phyloP scores from a whole-genome alignment of 2,329 filamentous ascomycete species.

The Capronia epimyces region DNA sequence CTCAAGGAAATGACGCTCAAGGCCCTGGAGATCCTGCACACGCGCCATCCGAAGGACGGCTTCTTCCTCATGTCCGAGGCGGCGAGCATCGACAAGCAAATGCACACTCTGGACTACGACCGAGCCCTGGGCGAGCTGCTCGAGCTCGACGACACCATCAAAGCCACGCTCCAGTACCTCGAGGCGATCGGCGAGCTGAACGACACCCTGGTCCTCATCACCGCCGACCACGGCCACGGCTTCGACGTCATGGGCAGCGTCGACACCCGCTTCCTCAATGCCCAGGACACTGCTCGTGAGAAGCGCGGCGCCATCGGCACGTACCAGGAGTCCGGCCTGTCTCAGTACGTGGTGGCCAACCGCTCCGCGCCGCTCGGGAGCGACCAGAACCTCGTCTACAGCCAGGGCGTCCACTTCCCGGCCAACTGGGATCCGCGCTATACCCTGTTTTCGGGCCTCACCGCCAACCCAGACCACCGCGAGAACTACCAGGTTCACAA shows the following conservation, averaged over 20 bases:
- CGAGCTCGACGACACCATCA: conserved; percentile 77
- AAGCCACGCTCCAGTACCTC: conserved; percentile 67
- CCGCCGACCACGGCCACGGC: conserved; percentile 83
- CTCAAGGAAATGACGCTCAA: conserved; percentile 88
- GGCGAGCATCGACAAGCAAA: conserved; percentile 82
- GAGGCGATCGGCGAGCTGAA: conserved; percentile 61
- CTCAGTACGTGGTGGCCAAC: conserved; percentile 62
- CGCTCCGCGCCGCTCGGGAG: conserved; percentile 43
- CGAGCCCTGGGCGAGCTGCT: conserved; percentile 77
- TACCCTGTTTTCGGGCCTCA: conserved; percentile 67
- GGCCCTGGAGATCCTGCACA: conserved; percentile 71
- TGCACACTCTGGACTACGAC: conserved; percentile 81
- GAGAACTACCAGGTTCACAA: conserved; percentile 71
- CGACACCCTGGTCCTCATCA: conserved; percentile 72
- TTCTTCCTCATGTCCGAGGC: conserved; percentile 88
- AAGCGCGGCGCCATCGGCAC: conserved; percentile 71
- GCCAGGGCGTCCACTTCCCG: conserved; percentile 70
- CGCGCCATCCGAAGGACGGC: conserved; percentile 61
- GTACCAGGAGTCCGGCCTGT: conserved; percentile 68
- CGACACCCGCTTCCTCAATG: conserved; percentile 68
- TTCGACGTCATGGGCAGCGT: conserved; percentile 81
- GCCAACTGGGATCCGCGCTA: conserved; percentile 81
- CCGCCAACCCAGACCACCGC: conserved; percentile 66
- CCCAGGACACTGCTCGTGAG: conserved; percentile 56
- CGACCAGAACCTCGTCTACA: conserved; percentile 57